Evolutionary conservation across 148 eudicot genomes (phyloP).

Genomic region (Pouteria glomerata): DNA sequence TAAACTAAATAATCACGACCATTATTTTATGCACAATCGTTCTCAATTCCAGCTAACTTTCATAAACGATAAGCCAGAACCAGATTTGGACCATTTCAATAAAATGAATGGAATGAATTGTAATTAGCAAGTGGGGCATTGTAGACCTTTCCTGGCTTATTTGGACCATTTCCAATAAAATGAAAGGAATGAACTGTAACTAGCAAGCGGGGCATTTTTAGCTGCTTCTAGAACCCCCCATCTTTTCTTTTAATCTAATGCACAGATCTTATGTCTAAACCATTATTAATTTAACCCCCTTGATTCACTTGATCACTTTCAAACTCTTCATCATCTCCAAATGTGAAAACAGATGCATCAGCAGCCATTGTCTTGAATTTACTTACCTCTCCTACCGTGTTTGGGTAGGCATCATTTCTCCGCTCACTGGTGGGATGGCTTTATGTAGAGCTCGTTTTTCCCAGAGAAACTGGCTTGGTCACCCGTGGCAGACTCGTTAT

Average conservation of each 20-base stretch:
- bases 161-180: too few relatives aligned
- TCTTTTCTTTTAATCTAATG: too few relatives aligned
- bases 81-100: background rate
- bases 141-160: too few relatives aligned
- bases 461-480: conserved; percentile 54
- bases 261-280: conserved; percentile 29
- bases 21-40: background rate
- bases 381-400: conserved; percentile 51
- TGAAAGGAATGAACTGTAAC: conserved; percentile 14
- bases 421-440: conserved; percentile 21
- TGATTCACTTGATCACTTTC: conserved; percentile 69
- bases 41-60: background rate
- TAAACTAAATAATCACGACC: too few relatives aligned
- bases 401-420: conserved; percentile 28
- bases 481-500: conserved; percentile 41
- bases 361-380: conserved; percentile 98
- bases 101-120: too few relatives aligned
- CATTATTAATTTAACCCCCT: conserved; percentile 8
- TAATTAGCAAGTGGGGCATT: too few relatives aligned
- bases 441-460: conserved; percentile 29
- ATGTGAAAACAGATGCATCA: conserved; percentile 93
- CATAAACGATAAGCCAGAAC: background rate
- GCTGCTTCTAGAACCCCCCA: conserved; percentile 17
- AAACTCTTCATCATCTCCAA: conserved; percentile 93
- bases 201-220: background rate